Evolutionary conservation across 1,139 yeast species (phyloP).

Genomic region (Saccharomycopsis crataegensis): DNA sequence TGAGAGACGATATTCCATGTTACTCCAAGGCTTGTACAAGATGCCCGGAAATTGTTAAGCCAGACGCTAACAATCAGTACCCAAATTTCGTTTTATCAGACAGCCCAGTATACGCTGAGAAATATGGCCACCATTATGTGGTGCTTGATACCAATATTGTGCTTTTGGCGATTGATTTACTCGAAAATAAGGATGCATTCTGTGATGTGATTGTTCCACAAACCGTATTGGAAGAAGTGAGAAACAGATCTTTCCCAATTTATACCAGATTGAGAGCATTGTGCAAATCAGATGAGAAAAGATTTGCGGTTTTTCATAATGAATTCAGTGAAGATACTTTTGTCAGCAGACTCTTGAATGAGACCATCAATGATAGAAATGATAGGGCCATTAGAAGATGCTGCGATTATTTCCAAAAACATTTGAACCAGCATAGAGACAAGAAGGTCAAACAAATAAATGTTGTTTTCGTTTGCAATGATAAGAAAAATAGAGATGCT

Average conservation of each 20-base stretch:
- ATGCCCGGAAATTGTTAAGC: slow-evolving; percentile 41
- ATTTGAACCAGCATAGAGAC: slow-evolving; percentile 36
- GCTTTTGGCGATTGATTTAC: slow-evolving; percentile 78
- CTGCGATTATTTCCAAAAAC: slow-evolving; percentile 64
- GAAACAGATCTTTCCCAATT: slow-evolving; percentile 80
- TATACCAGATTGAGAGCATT: slow-evolving; percentile 77
- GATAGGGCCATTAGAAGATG: slow-evolving; percentile 83
- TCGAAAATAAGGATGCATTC: slow-evolving; percentile 73
- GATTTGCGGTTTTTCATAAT: slow-evolving; percentile 89
- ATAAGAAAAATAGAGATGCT: slow-evolving; percentile 54
- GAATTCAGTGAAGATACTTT: slow-evolving; percentile 76
- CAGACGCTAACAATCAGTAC: slow-evolving; percentile 48
- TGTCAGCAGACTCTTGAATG: slow-evolving; percentile 54
- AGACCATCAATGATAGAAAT: slow-evolving; percentile 81
- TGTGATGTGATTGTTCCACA: slow-evolving; percentile 91
- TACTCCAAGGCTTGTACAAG: slow-evolving; percentile 60
- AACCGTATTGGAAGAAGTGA: slow-evolving; percentile 88
- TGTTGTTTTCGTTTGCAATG: slow-evolving; percentile 70
- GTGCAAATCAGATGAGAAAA: slow-evolving; percentile 69
- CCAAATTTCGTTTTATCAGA: slow-evolving; percentile 46
- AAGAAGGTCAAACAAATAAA: slow-evolving; percentile 35
- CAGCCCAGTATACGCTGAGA: slow-evolving; percentile 37
- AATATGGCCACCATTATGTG: slow-evolving; percentile 60
- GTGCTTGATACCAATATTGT: slow-evolving; percentile 87
- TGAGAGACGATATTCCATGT: slow-evolving; percentile 90